Percentiles rank a stretch among this genome's conserved stretches.
Evolutionary conservation across 2,329 filamentous ascomycete species (phyloP).

Genomic region (Penicillium sp.): DNA sequence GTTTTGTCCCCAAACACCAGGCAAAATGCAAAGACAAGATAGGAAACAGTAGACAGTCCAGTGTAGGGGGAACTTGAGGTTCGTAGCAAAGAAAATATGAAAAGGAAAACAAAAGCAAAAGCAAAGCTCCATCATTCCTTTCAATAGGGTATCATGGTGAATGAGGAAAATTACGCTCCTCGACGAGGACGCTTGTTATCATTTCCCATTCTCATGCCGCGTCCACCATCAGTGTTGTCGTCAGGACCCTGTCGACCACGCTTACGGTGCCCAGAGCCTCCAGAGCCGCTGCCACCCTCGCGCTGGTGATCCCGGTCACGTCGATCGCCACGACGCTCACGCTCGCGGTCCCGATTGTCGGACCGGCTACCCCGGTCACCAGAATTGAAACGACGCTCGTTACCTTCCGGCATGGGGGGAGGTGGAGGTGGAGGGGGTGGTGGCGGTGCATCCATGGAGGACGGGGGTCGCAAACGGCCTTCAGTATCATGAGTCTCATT

Average conservation of each 20-base stretch:
- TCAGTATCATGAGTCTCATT: conserved; percentile 29
- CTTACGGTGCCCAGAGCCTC: conserved; percentile 36
- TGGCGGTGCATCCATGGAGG: conserved; percentile 32
- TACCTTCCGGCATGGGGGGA: conserved; percentile 29
- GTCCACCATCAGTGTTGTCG: conserved; percentile 29
- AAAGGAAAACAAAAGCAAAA: conserved; percentile 16
- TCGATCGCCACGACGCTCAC: conserved; percentile 38
- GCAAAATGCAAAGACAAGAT: conserved; percentile 22
- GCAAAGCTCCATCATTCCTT: conserved; percentile 1
- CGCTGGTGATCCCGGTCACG: conserved; percentile 36
- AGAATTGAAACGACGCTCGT: conserved; percentile 37
- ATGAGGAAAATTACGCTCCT: conserved; percentile 31
- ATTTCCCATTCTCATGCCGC: conserved; percentile 41
- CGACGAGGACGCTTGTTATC: conserved; percentile 46
- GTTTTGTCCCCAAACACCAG: conserved; percentile 25
- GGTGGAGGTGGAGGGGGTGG: conserved; percentile 34
- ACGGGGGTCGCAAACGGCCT: conserved; percentile 37
- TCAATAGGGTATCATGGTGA: conserved; percentile 2
- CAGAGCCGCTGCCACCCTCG: conserved; percentile 27
- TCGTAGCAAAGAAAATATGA: conserved; percentile 12
- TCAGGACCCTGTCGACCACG: conserved; percentile 40
- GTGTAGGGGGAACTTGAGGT: conserved; percentile 8
- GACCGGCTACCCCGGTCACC: conserved; percentile 36
- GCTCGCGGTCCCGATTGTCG: conserved; percentile 33
- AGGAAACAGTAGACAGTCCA: conserved; percentile 19